phyloP scores from a whole-genome alignment of 768 basidiomycete genomes.

The Xanthoconium stramineum region DNA sequence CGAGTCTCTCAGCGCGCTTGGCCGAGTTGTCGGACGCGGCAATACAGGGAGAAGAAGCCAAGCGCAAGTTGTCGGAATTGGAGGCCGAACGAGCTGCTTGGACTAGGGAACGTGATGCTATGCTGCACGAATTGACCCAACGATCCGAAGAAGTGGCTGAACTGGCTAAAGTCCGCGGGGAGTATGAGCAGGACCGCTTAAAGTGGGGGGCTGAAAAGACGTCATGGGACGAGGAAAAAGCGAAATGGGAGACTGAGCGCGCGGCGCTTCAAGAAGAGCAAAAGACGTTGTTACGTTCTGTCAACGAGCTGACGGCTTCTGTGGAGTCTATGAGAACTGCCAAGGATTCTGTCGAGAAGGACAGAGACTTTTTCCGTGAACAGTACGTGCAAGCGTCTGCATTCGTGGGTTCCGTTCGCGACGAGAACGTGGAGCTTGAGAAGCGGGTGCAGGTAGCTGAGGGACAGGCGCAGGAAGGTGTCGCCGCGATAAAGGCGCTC shows the following conservation, averaged over 20 bases:
- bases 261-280: slow-evolving; percentile 22
- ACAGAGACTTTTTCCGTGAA: slow-evolving; percentile 53
- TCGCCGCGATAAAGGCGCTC: slow-evolving; percentile 47
- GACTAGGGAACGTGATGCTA: slow-evolving; percentile 12
- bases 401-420: slow-evolving; percentile 41
- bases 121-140: slow-evolving; percentile 1
- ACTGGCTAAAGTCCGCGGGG: slow-evolving; percentile 4
- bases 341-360: slow-evolving; percentile 40
- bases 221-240: slow-evolving; percentile 23
- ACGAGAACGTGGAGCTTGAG: slow-evolving; percentile 51
- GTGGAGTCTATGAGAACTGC: slow-evolving; percentile 28
- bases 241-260: slow-evolving; percentile 36
- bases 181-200: slow-evolving; percentile 11
- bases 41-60: slow-evolving; percentile 12
- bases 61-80: slow-evolving; percentile 10
- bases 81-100: slow-evolving; percentile 20
- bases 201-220: slow-evolving; percentile 16
- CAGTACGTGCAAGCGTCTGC: slow-evolving; percentile 52
- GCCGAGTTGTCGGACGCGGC: slow-evolving; percentile 9
- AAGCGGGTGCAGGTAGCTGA: slow-evolving; percentile 48
- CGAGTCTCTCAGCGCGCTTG: slow-evolving; percentile 13
- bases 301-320: slow-evolving; percentile 18
- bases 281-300: slow-evolving; percentile 8
- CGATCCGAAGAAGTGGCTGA: slow-evolving; percentile 9
- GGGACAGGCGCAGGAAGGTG: slow-evolving; percentile 51